These are phyloP conservation scores for Dionaea muscipula DNA, from an alignment of 179 eudicot species.

Conservation along the genomic window DNA sequence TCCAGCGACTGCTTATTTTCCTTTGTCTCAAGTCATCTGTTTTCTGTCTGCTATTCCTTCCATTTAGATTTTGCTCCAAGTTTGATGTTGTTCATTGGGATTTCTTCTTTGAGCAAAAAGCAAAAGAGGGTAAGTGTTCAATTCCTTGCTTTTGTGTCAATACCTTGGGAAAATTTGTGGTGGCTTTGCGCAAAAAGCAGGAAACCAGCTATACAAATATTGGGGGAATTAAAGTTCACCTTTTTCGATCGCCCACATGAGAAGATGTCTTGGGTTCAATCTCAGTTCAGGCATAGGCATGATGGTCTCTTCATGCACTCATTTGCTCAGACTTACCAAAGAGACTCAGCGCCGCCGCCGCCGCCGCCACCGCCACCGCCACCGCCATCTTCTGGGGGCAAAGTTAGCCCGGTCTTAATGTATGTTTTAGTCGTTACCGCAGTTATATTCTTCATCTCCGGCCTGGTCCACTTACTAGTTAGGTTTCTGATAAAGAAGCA, in stretches of 20 bases:
- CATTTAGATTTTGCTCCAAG: no score
- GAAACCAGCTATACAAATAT: background rate
- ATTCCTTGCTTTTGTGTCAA: background rate
- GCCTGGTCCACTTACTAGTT: slow-evolving; percentile 16
- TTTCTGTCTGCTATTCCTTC: no score
- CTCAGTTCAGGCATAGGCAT: slow-evolving; percentile 22
- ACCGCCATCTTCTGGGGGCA: slow-evolving; percentile 20
- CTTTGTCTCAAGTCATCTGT: no score
- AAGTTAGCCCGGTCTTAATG: slow-evolving; percentile 31
- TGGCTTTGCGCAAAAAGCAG: background rate
- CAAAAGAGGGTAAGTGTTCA: background rate
- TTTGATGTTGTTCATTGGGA: no score
- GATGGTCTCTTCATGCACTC: slow-evolving; percentile 13
- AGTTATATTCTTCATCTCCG: slow-evolving; percentile 3
- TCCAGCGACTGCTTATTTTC: no score
- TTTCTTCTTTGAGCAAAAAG: background rate
- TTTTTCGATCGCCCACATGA: slow-evolving; percentile 25
- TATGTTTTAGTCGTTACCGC: slow-evolving; percentile 37
- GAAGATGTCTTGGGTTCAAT: slow-evolving; percentile 29
- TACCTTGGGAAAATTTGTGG: background rate
- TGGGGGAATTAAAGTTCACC: background rate
- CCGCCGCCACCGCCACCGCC: slow-evolving; percentile 2
- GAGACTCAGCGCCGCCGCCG: slow-evolving; percentile 15
- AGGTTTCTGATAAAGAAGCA: slow-evolving; percentile 35
- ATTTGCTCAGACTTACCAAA: slow-evolving; percentile 15